Base-by-base conservation (phyloP, 805 yeast genomes). In the Metschnikowia kunwiensis region DNA sequence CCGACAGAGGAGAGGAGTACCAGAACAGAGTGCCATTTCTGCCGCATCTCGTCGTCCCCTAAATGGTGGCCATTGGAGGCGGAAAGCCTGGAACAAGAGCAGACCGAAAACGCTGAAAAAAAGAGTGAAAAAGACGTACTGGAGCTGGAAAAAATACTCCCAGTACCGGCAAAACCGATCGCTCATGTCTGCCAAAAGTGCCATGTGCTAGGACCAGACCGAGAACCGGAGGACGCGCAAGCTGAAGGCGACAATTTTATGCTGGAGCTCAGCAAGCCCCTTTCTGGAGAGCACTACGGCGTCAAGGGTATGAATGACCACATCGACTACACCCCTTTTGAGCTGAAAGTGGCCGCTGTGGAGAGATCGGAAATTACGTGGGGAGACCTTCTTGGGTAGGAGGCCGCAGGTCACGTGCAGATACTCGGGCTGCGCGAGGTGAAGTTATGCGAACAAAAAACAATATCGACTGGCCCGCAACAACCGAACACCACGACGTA, bases 11-110 rank as follows among this genome's bases (percentile, higher is more conserved):
- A 21, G 28, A 14, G 7, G 19, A 10, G 21, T 13, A 23, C 25
- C 5, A 9, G 20, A 15, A 18, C 18, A 14, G 17, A 28, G 30
- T 63, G 69, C 36, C 24, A 21, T 3, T 32, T 27, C 10, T 63
- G 69, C 43, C 32, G 42, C 2, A 45, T 63, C 1, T 25, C 32
- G 1, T 51, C 55, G 4, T 59, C 70, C 3, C 72, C 72, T 5
- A 57, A 57, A 25, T 65, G 72, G 72, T 61, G 70, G 68, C 40
- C 44, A 14, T 15, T 28, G 3, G 22, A 29, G n/a, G n/a, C n/a
- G n/a, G n/a, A n/a, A n/a, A n/a, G n/a, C n/a, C n/a, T n/a, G n/a
- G n/a, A n/a, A n/a, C n/a, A n/a, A n/a, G n/a, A n/a, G n/a, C n/a
- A n/a, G n/a, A n/a, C n/a, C n/a, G n/a, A n/a, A n/a, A n/a, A n/a